Evolutionary conservation across 768 basidiomycete genomes (phyloP).

Genomic region (Suillus variegatus): DNA sequence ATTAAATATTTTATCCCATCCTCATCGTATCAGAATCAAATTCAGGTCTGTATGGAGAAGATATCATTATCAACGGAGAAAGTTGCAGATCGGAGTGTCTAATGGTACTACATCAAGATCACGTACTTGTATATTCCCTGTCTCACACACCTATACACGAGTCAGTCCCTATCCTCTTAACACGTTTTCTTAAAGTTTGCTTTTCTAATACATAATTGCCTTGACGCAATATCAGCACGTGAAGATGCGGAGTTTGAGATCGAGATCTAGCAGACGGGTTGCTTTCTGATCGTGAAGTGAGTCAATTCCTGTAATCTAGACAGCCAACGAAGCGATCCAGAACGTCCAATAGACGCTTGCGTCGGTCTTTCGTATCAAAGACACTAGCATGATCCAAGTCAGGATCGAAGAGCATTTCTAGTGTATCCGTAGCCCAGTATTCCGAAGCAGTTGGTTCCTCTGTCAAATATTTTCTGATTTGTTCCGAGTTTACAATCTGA

Average conservation of each 20-base stretch:
- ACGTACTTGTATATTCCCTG: background rate
- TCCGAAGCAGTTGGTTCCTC: constrained; percentile 20
- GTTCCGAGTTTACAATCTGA: constrained; percentile 42
- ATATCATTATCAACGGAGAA: background rate
- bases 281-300: constrained; percentile 1
- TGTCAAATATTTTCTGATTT: constrained; percentile 43
- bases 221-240: background rate
- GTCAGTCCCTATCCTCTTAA: constrained; percentile 1
- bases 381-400: constrained; percentile 44
- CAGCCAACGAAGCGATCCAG: constrained; percentile 31
- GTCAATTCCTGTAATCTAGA: constrained; percentile 7
- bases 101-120: background rate
- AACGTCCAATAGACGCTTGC: constrained; percentile 33
- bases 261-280: background rate
- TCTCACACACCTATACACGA: background rate
- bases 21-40: background rate
- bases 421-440: constrained; percentile 29
- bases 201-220: background rate
- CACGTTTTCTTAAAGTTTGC: background rate
- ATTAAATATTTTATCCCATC: background rate
- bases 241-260: constrained; percentile 3
- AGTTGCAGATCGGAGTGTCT: background rate
- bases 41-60: background rate
- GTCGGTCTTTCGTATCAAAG: constrained; percentile 30
- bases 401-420: constrained; percentile 43